These are phyloP conservation scores for Gynostemma pentaphyllum DNA, from an alignment of 306 rosid species.

Conservation along the genomic window DNA sequence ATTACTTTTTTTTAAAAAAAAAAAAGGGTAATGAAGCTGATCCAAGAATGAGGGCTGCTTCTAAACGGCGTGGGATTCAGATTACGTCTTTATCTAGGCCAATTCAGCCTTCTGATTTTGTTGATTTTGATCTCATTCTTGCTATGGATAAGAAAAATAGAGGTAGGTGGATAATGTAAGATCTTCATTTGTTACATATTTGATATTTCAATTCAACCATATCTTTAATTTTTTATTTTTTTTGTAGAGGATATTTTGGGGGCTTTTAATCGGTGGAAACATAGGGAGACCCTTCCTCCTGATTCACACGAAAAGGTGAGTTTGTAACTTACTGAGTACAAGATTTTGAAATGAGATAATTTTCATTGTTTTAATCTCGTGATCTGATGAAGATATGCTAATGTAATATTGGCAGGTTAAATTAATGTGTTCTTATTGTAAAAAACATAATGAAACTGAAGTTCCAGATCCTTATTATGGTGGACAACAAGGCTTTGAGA, in stretches of 20 bases:
- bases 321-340: too few species aligned
- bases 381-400: background rate
- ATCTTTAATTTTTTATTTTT: conserved; percentile 18
- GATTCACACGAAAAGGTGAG: conserved; percentile 69
- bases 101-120: conserved; percentile 60
- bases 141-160: conserved; percentile 84
- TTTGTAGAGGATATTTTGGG: conserved; percentile 58
- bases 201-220: background rate
- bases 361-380: background rate
- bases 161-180: conserved; percentile 27
- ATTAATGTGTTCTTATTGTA: conserved; percentile 85
- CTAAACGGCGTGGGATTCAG: conserved; percentile 70
- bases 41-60: conserved; percentile 84
- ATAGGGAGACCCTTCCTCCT: conserved; percentile 42
- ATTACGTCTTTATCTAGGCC: conserved; percentile 83
- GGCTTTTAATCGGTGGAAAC: conserved; percentile 59
- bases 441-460: conserved; percentile 62
- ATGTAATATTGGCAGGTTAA: conserved; percentile 42
- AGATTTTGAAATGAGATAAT: background rate
- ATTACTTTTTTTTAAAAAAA: background rate
- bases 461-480: conserved; percentile 95
- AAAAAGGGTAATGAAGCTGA: conserved; percentile 90
- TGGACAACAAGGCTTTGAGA: conserved; percentile 82
- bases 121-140: conserved; percentile 76
- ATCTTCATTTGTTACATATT: background rate